Evolutionary conservation across 768 basidiomycete species (phyloP).

Genomic region (Peribolospora baueri): DNA sequence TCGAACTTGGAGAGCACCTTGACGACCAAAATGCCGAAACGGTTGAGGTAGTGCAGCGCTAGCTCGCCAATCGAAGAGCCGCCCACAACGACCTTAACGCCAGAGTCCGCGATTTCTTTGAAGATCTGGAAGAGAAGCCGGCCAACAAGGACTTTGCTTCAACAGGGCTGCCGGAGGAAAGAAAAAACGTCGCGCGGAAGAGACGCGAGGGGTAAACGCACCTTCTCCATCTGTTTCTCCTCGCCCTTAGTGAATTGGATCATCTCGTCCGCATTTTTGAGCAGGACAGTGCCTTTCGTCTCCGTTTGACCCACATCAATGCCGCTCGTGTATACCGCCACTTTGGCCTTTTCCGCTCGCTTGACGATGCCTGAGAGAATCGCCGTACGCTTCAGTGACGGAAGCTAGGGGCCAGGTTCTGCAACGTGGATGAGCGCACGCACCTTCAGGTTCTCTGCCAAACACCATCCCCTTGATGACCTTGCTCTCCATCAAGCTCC

Average conservation of each 20-base stretch:
- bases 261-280: slow-evolving; percentile 89
- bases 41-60: slow-evolving; percentile 85
- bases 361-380: slow-evolving; percentile 40
- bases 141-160: background rate
- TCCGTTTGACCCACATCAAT: slow-evolving; percentile 90
- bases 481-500: slow-evolving; percentile 53
- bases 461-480: slow-evolving; percentile 98
- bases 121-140: slow-evolving; percentile 37
- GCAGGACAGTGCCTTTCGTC: slow-evolving; percentile 90
- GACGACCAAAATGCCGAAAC: slow-evolving; percentile 76
- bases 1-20: slow-evolving; percentile 98
- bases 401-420: background rate
- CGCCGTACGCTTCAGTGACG: background rate
- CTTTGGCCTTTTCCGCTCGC: slow-evolving; percentile 63
- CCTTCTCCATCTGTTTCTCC: slow-evolving; percentile 85
- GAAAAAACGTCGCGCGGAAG: background rate
- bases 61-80: slow-evolving; percentile 86
- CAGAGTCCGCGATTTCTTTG: slow-evolving; percentile 88
- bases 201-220: slow-evolving; percentile 3
- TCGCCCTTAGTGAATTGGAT: slow-evolving; percentile 89
- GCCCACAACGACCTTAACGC: slow-evolving; percentile 78
- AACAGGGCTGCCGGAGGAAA: background rate
- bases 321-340: slow-evolving; percentile 80
- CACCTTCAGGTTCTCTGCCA: slow-evolving; percentile 80
- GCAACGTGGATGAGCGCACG: slow-evolving; percentile 7